Percentiles rank a stretch among this genome's conserved stretches.
These are phyloP conservation scores for Leucosporidium scottii DNA, from an alignment of 768 basidiomycete genomes.

Conservation along the genomic window DNA sequence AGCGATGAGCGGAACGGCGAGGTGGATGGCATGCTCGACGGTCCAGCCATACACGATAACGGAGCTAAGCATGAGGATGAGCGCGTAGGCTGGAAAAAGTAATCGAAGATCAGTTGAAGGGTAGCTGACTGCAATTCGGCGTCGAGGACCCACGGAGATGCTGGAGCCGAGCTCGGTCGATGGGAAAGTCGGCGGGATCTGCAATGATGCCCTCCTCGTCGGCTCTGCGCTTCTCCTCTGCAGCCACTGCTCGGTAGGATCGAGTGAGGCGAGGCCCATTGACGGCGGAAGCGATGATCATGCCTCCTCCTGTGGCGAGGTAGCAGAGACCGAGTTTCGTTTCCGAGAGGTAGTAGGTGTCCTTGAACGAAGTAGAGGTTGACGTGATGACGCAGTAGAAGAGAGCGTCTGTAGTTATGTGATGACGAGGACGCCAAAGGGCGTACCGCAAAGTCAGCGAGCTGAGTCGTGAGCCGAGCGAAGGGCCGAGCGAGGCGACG, in stretches of 20 bases:
- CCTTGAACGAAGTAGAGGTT: slow-evolving; percentile 4
- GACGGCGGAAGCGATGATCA: neutral
- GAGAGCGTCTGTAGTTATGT: no score
- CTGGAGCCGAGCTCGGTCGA: slow-evolving; percentile 10
- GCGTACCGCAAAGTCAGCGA: neutral
- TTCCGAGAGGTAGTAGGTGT: slow-evolving; percentile 6
- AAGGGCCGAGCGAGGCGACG: neutral
- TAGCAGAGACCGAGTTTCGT: slow-evolving; percentile 8
- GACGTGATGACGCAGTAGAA: neutral
- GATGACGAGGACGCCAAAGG: no score
- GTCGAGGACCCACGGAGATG: neutral
- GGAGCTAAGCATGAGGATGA: neutral
- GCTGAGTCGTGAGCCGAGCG: neutral
- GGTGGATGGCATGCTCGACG: slow-evolving; percentile 6
- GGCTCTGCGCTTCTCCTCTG: neutral
- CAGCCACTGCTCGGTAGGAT: slow-evolving; percentile 2
- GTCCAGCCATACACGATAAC: slow-evolving; percentile 15
- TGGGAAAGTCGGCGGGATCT: slow-evolving; percentile 4
- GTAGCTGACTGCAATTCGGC: no score
- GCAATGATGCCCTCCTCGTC: neutral
- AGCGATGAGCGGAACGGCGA: slow-evolving; percentile 11
- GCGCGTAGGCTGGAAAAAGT: neutral
- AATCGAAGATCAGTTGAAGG: neutral
- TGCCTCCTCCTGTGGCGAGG: slow-evolving; percentile 9
- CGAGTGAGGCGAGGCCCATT: slow-evolving; percentile 4